Base-by-base conservation (phyloP, 306 rosid genomes). In the Cicer chorassanicum region DNA sequence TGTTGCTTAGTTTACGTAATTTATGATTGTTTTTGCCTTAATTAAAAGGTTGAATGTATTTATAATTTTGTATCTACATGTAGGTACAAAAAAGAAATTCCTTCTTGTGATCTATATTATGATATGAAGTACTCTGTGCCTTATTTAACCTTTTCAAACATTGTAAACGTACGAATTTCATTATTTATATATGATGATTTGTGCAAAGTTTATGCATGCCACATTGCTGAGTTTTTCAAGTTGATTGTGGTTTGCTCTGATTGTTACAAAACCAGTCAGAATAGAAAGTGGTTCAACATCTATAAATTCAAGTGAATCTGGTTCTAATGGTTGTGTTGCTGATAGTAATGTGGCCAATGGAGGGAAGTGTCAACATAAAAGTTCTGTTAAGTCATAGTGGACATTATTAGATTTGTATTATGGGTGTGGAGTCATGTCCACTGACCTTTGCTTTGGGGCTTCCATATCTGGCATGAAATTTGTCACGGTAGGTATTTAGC, bases 351-450 rank as follows among this genome's bases (percentile, higher is more conserved):
- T 0, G 1, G 16, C 1, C 6, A 63, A 70, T 5, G 70, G 36
- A 34, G 51, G 43, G 34, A 4, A 36, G 0, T 5, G 0, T 36
- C 5, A n/a, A n/a, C n/a, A n/a, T n/a, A n/a, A n/a, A n/a, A n/a
- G n/a, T n/a, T n/a, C n/a, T n/a, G n/a, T n/a, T n/a, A n/a, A n/a
- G n/a, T n/a, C n/a, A n/a, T n/a, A 81, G 46, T 78, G 83, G 81
- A 11, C 50, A 3, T 48, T 81, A 13, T 43, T 85, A 0, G 88
- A 85, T 41, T 66, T 85, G 66, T 85, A 82, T 67, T 66, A 86
- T 29, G 88, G 88, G 0, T 82, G 88, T 60, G 88, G 88, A 49
- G 88, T 84, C 7, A 85, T 85, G 88, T 85, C 88, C 66, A 85
- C 86, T 0, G 88, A 86, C 2, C 86, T 85, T 36, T 73, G 88